These are phyloP conservation scores for Tulasnella sp. DNA, from an alignment of 768 basidiomycete genomes.

Conservation along the genomic window DNA sequence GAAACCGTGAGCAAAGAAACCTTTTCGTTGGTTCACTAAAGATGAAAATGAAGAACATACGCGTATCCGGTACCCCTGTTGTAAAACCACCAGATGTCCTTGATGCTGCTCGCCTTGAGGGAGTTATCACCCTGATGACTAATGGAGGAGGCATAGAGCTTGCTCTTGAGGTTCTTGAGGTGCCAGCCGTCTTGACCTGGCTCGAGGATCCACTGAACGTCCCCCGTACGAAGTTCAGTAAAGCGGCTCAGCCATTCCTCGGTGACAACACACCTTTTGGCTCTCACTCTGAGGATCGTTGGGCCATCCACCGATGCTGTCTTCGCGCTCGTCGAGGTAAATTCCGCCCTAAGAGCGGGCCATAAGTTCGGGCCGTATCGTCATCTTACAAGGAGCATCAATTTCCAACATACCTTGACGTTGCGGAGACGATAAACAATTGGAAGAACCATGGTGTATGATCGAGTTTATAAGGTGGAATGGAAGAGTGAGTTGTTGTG, in stretches of 20 bases:
- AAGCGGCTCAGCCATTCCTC: too few relatives aligned
- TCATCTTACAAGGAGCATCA: too few relatives aligned
- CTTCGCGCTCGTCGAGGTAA: constrained; percentile 12
- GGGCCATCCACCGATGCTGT: constrained; percentile 15
- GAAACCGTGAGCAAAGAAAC: background rate
- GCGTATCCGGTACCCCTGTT: background rate
- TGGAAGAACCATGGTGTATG: background rate
- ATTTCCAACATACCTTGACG: background rate
- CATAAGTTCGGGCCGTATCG: background rate
- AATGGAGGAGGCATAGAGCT: background rate
- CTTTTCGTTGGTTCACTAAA: background rate
- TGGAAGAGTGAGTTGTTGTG: background rate
- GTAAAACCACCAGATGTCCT: background rate
- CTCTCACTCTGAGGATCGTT: constrained; percentile 7
- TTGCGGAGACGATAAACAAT: constrained; percentile 9
- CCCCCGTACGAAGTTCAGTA: background rate
- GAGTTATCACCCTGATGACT: background rate
- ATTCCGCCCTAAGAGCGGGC: constrained; percentile 2
- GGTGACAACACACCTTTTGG: constrained; percentile 12
- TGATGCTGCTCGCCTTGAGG: background rate
- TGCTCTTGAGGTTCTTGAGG: background rate
- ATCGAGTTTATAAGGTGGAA: background rate
- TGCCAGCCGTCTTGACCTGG: background rate
- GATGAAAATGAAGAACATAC: background rate
- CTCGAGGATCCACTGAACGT: constrained; percentile 16